Conservation (phyloP, 2,329 filamentous ascomycete genomes). For the Alternaria brassicae region DNA sequence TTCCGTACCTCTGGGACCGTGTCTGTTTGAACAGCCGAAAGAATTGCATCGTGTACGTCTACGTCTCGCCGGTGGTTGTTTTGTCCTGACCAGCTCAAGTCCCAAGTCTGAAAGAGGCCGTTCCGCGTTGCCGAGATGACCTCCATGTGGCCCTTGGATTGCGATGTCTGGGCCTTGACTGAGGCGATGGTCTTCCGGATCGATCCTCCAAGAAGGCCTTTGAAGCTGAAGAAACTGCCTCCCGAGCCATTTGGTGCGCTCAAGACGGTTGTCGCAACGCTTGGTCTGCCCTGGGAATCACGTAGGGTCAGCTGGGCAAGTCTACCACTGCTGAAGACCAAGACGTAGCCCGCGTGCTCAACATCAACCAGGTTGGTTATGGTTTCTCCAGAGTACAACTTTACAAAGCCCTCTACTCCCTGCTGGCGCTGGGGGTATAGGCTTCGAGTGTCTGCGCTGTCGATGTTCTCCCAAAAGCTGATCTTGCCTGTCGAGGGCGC, state of each 20-base stretch:
- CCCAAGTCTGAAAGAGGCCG: conserved; percentile 84
- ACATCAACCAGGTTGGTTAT: conserved; percentile 80
- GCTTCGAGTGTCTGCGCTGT: conserved; percentile 82
- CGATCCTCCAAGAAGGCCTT: conserved; percentile 73
- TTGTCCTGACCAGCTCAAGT: conserved; percentile 85
- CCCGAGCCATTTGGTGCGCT: conserved; percentile 62
- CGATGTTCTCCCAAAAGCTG: conserved; percentile 94
- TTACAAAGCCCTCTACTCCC: conserved; percentile 78
- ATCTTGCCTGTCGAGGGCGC: conserved; percentile 85
- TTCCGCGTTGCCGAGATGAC: conserved; percentile 79
- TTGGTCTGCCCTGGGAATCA: conserved; percentile 85
- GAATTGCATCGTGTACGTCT: conserved; percentile 71
- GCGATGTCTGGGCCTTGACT: conserved; percentile 74
- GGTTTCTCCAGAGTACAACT: conserved; percentile 78
- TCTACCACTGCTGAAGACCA: conserved; percentile 84
- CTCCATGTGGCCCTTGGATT: conserved; percentile 81
- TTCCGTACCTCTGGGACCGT: conserved; percentile 57
- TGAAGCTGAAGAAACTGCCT: conserved; percentile 82
- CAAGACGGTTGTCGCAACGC: conserved; percentile 79
- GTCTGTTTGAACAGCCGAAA: conserved; percentile 66
- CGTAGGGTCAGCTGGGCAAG: conserved; percentile 85
- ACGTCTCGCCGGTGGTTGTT: conserved; percentile 75
- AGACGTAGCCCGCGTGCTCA: conserved; percentile 84
- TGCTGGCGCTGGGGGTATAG: conserved; percentile 82
- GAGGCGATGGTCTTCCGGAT: conserved; percentile 81